Base-by-base conservation (phyloP, 805 yeast genomes). In the Yamadazyma akitaensis region DNA sequence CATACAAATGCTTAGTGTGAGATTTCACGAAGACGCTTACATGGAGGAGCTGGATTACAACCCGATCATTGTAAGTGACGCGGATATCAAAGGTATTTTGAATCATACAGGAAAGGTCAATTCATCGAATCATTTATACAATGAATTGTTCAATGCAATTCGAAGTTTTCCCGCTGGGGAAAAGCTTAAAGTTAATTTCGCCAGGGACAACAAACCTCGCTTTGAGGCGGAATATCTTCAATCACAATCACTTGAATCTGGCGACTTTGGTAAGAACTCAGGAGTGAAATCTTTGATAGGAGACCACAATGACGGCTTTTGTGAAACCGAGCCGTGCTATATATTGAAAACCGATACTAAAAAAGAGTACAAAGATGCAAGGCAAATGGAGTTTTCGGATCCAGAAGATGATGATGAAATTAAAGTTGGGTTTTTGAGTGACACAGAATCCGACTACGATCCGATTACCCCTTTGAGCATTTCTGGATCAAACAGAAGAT, bases 331-430 rank as follows among this genome's bases (percentile, higher is more conserved):
- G 12, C 30, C 36, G 1, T 24, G 36, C 13, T 51, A 12, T 30
- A 44, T 51, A n/a, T 30, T 41, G 14, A 34, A 21, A 4, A 11
- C 44, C 3, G 55, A 51, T 37, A 28, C 24, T 7, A 10, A n/a
- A 13, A 5, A 11, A 11, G 24, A 41, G 11, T 43, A 28, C n/a
- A 45, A 38, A 12, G 57, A 61, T 51, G 55, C 60, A 8, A 37
- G 45, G 13, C 72, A 59, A 39, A 62, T 69, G 59, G 63, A 62
- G 25, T 60, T 56, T 17, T 61, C 65, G 16, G 68, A 63, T 40
- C 59, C 51, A 35, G 55, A 51, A 34, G 10, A 17, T 10, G 43
- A 36, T 14, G 2, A 17, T 9, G 41, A 32, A 26, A 25, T 3
- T 12, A 32, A 17, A 2, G 34, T 31, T 12, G 41, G 40, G 24